Evolutionary conservation across 2,329 filamentous ascomycete genomes (phyloP).

Genomic region (Colletotrichum gloeosporioides): DNA sequence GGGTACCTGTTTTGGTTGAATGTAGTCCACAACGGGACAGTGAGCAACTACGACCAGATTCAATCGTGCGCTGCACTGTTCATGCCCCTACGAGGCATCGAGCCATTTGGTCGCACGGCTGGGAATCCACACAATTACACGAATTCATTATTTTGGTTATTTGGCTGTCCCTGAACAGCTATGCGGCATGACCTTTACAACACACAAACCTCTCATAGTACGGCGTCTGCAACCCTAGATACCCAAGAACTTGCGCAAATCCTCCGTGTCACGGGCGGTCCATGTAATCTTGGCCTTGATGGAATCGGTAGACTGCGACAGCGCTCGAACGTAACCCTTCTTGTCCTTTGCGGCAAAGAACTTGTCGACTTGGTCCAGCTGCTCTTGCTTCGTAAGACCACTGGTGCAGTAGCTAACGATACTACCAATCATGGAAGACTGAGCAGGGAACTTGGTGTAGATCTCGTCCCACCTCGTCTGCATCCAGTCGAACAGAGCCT

Average conservation of each 20-base stretch:
- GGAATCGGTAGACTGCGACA: conserved; percentile 88
- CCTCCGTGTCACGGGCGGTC: conserved; percentile 76
- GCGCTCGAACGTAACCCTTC: conserved; percentile 82
- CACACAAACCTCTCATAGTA: neutral
- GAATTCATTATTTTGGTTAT: neutral
- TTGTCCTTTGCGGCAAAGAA: conserved; percentile 87
- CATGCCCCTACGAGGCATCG: neutral
- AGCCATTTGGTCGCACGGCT: neutral
- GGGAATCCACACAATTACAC: neutral
- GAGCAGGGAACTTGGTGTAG: conserved; percentile 82
- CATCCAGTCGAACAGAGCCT: conserved; percentile 83
- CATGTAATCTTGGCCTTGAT: conserved; percentile 86
- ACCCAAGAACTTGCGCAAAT: conserved; percentile 66
- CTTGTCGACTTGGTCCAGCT: conserved; percentile 75
- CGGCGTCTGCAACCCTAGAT: neutral
- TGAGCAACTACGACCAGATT: neutral
- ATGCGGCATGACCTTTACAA: neutral
- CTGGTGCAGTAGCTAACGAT: conserved; percentile 84
- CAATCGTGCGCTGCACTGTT: neutral
- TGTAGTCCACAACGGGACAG: neutral
- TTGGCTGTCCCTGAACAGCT: neutral
- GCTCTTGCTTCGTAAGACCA: conserved; percentile 78
- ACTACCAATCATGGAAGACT: conserved; percentile 81
- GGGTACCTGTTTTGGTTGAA: neutral
- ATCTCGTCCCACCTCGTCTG: conserved; percentile 88